Evolutionary conservation across 2,329 filamentous ascomycete genomes (phyloP), one percentile per base, ranked within the genome.

Genomic region (Pseudovirgaria hyperparasitica): DNA sequence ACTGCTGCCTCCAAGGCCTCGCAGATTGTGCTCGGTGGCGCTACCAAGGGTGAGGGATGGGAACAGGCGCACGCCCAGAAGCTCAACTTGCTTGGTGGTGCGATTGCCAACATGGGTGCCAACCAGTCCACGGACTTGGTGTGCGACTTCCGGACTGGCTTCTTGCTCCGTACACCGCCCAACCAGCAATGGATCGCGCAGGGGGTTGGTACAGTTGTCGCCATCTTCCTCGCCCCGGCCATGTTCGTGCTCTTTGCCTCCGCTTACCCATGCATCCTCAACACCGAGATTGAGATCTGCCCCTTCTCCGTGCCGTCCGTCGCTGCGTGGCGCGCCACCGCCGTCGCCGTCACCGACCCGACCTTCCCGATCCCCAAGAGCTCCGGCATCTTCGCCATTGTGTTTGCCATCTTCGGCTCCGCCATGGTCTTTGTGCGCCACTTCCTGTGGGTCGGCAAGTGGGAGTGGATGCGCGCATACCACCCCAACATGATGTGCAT

Each of bases 1-100:
- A 78, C 74, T 3, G 72, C 75, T 4, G 71, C 71, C 1, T 65
- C 72, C 37, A 80, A 79, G 52, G 74, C 74, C 4, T 75, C 72
- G 2, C 75, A 79, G 55, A 67, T 79, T 30, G 63, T 80, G 29
- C 72, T 76, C 24, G 74, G 74, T 37, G 74, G 67, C 26, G 72
- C 72, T 16, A 77, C 73, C 19, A 62, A 63, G 20, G 62, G 65
- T 35, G 58, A 66, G 31, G 54, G 63, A 36, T 67, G 64, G 49
- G 41, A 50, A 2, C 37, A 67, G 29, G 38, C 52, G 5, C 49
- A 66, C 10, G 70, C 73, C 1, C 75, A 78, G 52, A 58, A 62
- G 26, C 63, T 79, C 52, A 80, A 80, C 56, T 52, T 79, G 16
- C 63, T 76, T 17, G 73, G 73, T 22, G 74, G 74, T 22, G 54